phyloP scores from a whole-genome alignment of 1,284 basidiomycete genomes.

The Thecaphora thlaspeos region DNA sequence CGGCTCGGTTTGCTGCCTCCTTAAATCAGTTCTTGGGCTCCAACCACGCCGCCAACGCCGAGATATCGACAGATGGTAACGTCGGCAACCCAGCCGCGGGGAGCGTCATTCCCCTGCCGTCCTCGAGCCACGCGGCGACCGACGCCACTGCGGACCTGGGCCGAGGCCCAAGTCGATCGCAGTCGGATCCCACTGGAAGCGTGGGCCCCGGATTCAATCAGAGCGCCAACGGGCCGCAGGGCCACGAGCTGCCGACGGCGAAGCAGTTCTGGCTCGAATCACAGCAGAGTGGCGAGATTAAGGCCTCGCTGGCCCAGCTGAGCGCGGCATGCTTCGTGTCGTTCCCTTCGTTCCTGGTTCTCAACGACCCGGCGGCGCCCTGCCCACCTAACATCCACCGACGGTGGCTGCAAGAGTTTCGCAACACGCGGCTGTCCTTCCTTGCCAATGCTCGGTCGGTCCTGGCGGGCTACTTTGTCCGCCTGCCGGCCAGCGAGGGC shows the following conservation, averaged over 20 bases:
- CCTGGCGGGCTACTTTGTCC: conserved; percentile 44
- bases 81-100: too few relatives aligned
- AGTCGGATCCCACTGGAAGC: conserved; percentile 12
- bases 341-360: conserved; percentile 48
- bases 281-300: conserved; percentile 24
- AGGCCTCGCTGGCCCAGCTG: conserved; percentile 37
- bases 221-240: conserved; percentile 21
- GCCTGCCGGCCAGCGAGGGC: conserved; percentile 40
- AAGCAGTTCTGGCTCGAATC: conserved; percentile 46
- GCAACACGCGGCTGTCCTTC: conserved; percentile 27
- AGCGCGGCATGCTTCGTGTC: conserved; percentile 48
- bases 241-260: conserved; percentile 22
- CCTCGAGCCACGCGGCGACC: too few relatives aligned
- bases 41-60: too few relatives aligned
- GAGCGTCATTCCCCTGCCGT: too few relatives aligned
- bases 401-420: conserved; percentile 46
- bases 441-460: conserved; percentile 42
- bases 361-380: conserved; percentile 46
- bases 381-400: conserved; percentile 49
- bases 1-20: conserved; percentile 33
- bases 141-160: too few relatives aligned
- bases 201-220: conserved; percentile 23
- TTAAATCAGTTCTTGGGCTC: conserved; percentile 22
- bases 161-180: conserved; percentile 7
- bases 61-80: too few relatives aligned